phyloP scores from a whole-genome alignment of 441 rosid genomes.

The Theobroma grandiflorum region DNA sequence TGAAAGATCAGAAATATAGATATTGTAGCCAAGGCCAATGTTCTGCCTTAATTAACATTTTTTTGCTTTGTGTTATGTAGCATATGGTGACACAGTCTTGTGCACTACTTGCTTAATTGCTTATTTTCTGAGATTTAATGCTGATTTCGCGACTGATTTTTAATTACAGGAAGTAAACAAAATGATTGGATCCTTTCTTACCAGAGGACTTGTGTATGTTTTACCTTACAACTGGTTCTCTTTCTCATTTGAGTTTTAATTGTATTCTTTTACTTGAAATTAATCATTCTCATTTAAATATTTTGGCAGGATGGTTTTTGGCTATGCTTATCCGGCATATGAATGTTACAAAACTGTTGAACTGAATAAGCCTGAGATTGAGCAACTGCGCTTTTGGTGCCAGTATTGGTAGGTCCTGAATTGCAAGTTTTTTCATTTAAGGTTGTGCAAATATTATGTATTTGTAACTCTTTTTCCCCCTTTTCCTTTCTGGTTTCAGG shows the following conservation, averaged over 20 bases:
- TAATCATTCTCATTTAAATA: conserved; percentile 17
- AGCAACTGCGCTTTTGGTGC: conserved; percentile 99
- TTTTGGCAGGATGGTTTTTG: conserved; percentile 78
- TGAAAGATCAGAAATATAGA: too few species aligned
- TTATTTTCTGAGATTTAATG: conserved; percentile 17
- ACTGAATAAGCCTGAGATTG: conserved; percentile 90
- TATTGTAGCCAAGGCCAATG: too few species aligned
- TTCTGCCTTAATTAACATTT: too few species aligned
- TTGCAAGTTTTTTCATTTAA: neutral
- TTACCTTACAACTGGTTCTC: conserved; percentile 1
- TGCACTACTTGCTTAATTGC: conserved; percentile 4
- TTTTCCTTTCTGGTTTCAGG: conserved; percentile 70
- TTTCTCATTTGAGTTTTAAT: conserved; percentile 28
- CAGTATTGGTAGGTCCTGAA: conserved; percentile 76
- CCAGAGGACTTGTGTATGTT: conserved; percentile 95
- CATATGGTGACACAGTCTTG: neutral
- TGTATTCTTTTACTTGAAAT: conserved; percentile 11
- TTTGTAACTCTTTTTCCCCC: conserved; percentile 2
- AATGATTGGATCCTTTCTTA: conserved; percentile 97
- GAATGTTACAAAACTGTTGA: conserved; percentile 96
- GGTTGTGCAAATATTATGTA: neutral
- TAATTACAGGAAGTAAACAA: conserved; percentile 39
- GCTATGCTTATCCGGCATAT: conserved; percentile 98
- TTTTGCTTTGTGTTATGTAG: neutral
- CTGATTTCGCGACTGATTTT: conserved; percentile 1